Evolutionary conservation across 2,329 filamentous ascomycete species (phyloP), one percentile per base, ranked within the genome.

Genomic region (Trichophyton verrucosum): DNA sequence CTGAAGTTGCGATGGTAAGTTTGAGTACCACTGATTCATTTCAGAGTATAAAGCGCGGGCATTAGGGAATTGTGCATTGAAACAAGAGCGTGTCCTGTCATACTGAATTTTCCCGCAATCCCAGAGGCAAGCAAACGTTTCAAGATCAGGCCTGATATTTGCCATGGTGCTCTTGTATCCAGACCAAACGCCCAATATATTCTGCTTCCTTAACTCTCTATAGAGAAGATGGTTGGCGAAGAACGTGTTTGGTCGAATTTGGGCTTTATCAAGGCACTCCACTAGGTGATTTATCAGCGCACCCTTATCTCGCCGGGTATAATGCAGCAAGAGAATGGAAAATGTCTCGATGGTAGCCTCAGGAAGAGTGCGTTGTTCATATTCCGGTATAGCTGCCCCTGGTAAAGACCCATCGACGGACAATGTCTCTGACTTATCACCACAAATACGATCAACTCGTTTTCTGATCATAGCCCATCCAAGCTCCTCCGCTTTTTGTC

Each of bases 181-280:
- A 2, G 73, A 69, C 66, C 81, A 78, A 0, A 87, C 82, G 58
- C 80, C 75, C 24, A 74, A 71, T 51, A 80, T 77, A 59, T 82
- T 76, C 58, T 82, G 81, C 61, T 81, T 80, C 63, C 84, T 81
- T 55, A 87, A 78, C 64, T 86, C 81, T 5, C 84, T 83, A 62
- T 84, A 83, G 27, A 94, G 81, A 22, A 91, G 76, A 68, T 91
- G 86, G 72, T 92, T 94, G 79, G 91, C 83, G 74, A 91, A 87
- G 71, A 86, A 88, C 7, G 84, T 82, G 68, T 89, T 86, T 1
- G 86, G 82, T 60, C 76, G 78, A 63, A 92, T 84, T 64, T 86
- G 80, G 13, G 86, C 82, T 51, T 81, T 76, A 13, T 78, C 75
- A 64, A 89, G 84, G 1, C 83, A 82, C 36, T 81, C 77, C 72